Percentiles rank a stretch among this genome's conserved stretches.
phyloP scores from a whole-genome alignment of 305 asterid species.

The Vinca major region DNA sequence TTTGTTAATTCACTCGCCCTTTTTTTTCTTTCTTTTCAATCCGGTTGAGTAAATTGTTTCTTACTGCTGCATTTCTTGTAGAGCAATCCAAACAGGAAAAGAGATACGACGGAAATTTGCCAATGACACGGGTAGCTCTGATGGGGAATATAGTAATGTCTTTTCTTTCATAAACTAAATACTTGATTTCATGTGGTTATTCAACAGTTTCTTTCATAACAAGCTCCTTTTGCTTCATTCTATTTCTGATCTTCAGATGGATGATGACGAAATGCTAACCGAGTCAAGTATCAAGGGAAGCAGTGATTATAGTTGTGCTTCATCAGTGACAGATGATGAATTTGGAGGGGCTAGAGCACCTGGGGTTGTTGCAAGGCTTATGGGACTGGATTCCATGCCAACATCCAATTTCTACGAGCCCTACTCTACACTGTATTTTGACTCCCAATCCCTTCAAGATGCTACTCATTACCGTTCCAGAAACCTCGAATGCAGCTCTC shows the following conservation, averaged over 20 bases:
- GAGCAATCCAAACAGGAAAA: slow-evolving; percentile 71
- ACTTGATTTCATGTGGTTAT: background rate
- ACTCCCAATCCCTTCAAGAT: slow-evolving; percentile 41
- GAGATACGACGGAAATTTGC: slow-evolving; percentile 49
- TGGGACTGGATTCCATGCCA: slow-evolving; percentile 89
- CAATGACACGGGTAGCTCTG: slow-evolving; percentile 47
- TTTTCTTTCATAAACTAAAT: background rate
- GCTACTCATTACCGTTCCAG: slow-evolving; percentile 23
- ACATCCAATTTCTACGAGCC: slow-evolving; percentile 36
- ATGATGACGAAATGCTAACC: slow-evolving; percentile 44
- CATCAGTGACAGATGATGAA: slow-evolving; percentile 71
- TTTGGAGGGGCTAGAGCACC: slow-evolving; percentile 46
- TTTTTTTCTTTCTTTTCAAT: background rate
- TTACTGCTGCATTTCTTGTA: slow-evolving; percentile 21
- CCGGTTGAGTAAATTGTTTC: slow-evolving; percentile 5
- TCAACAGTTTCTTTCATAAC: too few species aligned
- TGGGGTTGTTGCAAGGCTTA: slow-evolving; percentile 76
- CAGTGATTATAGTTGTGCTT: slow-evolving; percentile 65
- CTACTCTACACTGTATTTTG: slow-evolving; percentile 37
- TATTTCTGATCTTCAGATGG: slow-evolving; percentile 47
- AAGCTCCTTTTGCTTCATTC: too few species aligned
- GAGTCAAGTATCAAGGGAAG: slow-evolving; percentile 57
- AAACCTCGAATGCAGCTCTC: slow-evolving; percentile 35
- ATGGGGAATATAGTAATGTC: slow-evolving; percentile 22
- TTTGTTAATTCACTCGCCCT: background rate